Percentiles rank a stretch among this genome's conserved stretches.
Evolutionary conservation across 2,329 filamentous ascomycete species (phyloP).

Genomic region (Diaporthe velutina): DNA sequence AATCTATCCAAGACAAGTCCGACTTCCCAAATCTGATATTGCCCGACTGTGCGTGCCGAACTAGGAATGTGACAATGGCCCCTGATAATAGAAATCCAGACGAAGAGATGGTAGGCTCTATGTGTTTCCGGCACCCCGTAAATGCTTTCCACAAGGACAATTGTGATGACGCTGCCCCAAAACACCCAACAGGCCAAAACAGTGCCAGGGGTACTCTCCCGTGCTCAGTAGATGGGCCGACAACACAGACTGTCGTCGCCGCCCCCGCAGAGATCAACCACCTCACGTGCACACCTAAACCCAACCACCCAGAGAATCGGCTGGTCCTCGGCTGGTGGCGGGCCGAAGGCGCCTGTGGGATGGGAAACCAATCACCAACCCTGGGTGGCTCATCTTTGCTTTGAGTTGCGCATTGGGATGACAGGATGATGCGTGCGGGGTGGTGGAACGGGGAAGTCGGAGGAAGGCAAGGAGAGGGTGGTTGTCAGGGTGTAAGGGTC

Average conservation of each 20-base stretch:
- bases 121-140: too few species aligned
- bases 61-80: background rate
- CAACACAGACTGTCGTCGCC: too few species aligned
- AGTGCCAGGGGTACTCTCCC: too few species aligned
- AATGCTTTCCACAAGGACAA: background rate
- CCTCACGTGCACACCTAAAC: too few species aligned
- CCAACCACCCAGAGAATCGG: background rate
- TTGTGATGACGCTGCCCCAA: background rate
- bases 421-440: background rate
- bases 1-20: background rate
- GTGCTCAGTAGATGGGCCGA: too few species aligned
- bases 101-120: background rate
- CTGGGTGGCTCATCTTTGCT: background rate
- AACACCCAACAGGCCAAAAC: background rate
- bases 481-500: background rate
- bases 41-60: background rate
- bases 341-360: background rate
- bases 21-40: background rate
- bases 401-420: background rate
- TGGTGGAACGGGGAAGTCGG: slow-evolving; percentile 1
- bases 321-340: background rate
- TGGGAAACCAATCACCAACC: background rate
- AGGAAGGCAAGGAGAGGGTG: too few species aligned
- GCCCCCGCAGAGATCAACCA: too few species aligned
- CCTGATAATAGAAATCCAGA: background rate